Conservation (phyloP, 2,329 filamentous ascomycete species). For the Stagonosporopsis tanaceti region DNA sequence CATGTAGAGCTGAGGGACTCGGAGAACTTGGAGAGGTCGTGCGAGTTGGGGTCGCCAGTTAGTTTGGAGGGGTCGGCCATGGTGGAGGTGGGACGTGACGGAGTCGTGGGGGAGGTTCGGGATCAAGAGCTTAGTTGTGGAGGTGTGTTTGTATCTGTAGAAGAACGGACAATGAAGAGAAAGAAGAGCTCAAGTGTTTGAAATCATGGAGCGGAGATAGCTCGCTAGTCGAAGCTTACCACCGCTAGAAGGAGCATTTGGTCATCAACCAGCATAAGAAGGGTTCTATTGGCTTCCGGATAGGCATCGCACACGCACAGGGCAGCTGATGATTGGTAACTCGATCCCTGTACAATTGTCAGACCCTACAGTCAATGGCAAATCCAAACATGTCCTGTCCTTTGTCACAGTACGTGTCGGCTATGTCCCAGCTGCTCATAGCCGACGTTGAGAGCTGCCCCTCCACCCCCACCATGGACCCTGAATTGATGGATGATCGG, state of each 20-base stretch:
- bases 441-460: not conserved
- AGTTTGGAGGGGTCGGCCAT: conserved; percentile 17
- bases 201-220: not conserved
- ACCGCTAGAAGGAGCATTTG: not conserved
- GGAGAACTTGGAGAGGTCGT: conserved; percentile 44
- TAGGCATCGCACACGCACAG: not conserved
- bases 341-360: not conserved
- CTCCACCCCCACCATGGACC: conserved; percentile 8
- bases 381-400: not conserved
- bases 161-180: not conserved
- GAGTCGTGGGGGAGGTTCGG: not conserved
- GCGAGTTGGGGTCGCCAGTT: conserved; percentile 53
- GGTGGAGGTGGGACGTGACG: not conserved
- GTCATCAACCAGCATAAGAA: conserved; percentile 1
- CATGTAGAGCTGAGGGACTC: conserved; percentile 52
- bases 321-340: not conserved
- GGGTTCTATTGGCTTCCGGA: not conserved
- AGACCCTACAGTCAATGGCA: not conserved
- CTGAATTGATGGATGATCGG: not conserved
- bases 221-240: not conserved
- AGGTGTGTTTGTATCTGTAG: too few relatives aligned
- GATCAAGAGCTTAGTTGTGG: not conserved
- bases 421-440: not conserved
- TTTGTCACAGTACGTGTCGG: not conserved
- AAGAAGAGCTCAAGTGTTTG: not conserved